Evolutionary conservation across 805 yeast genomes (phyloP), one percentile per base, ranked within the genome.

Genomic region (Ogataea naganishii): DNA sequence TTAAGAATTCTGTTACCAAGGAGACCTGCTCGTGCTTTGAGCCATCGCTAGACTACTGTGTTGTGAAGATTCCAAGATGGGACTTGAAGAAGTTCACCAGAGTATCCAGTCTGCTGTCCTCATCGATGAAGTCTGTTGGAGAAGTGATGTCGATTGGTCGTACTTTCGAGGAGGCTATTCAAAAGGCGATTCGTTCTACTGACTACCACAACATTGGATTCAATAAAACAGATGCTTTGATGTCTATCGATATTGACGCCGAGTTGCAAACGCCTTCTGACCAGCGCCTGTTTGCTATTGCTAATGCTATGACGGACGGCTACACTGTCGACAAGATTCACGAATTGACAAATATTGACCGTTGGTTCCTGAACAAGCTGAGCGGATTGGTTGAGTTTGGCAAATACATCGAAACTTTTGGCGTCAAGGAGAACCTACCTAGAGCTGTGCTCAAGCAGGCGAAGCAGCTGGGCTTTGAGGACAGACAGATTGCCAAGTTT

Each of bases 11-110:
- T 27, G 96, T 89, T 36, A 89, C 98, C 27, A 79, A 81, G 61
- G 78, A 83, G 24, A 89, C 98, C 9, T 84, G 92, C 55, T 92
- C 97, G 33, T 83, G 94, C 66, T 89, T 89, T 60, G 98, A 89
- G 66, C 98, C 98, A 29, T 85, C 96, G 10, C 70, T 89, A 53
- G 98, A 89, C 62, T 89, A 89, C 62, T 83, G 86, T 57, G 98
- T 89, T 40, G 94, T 85, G 31, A 89, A 89, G 72, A 92, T 89
- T 58, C 98, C 98, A 58, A 76, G 97, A 65, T 89, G 98, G 98
- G 98, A 89, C 63, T 72, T 89, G 63, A 82, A 83, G 68, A 89
- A 89, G 63, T 89, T 89, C 63, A 83, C 89, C 38, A 73, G 95
- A 56, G 97, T 89, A 22, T 81, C 94, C 14, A 78, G 83, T 30